Base-by-base conservation (phyloP, 2,329 filamentous ascomycete genomes). In the Neonectria neomacrospora region DNA sequence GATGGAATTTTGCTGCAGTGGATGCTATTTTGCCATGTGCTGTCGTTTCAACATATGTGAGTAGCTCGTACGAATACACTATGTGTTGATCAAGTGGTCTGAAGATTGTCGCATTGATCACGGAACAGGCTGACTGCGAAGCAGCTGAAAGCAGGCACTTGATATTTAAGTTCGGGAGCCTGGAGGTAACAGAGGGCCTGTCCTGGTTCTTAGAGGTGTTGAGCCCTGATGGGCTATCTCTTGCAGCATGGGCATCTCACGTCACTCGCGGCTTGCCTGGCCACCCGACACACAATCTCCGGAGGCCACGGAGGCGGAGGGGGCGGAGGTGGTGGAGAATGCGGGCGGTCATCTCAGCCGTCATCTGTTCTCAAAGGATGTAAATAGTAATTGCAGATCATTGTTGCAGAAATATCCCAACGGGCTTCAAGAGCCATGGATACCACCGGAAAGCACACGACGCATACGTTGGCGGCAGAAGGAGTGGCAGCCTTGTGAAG, bases 231-330 rank as follows among this genome's bases (percentile, higher is more conserved):
- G 37, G 37, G 37, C 22, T 47, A 16, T 22, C 8, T 47, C 3
- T 20, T 47, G 37, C 47, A 32, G 32, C 55, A 44, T 54, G 44
- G 52, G 16, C 53, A 47, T 60, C 51, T 51, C 50, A 60, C 58
- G 47, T 28, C 58, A 61, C 44, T 50, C 28, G 18, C 26, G 37
- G 54, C 32, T 42, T 52, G 58, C 44, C 44, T 34, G 51, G 51
- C n/a, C 42, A 39, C 45, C 20, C 47, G 54, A 48, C 47, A 55
- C 32, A 32, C 52, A 45, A 45, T 42, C 57, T 56, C 58, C 58
- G 58, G 53, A 55, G 45, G 28, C 12, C 11, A 56, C 52, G 53
- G 58, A 52, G 54, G 30, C 39, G 51, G 53, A 30, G 59, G 59
- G 51, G 51, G 51, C 52, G 58, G 52, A 51, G 58, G 26, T 18